Evolutionary conservation across 2,329 filamentous ascomycete species (phyloP).

Genomic region (Xylariaceae sp.): DNA sequence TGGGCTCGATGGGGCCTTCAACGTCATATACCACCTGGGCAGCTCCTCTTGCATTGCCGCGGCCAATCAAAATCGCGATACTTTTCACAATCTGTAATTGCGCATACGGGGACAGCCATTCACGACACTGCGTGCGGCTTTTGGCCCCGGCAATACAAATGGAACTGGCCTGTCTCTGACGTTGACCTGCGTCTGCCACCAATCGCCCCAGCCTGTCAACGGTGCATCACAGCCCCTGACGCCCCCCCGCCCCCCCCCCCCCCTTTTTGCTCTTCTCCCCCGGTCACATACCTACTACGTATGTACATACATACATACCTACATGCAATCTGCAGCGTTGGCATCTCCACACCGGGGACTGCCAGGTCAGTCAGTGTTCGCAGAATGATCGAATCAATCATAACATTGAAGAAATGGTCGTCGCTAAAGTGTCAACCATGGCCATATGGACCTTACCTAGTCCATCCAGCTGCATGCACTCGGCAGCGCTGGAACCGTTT

Average conservation of each 20-base stretch:
- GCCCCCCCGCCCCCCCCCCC: no score
- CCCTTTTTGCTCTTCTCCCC: no score
- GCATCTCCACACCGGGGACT: not conserved
- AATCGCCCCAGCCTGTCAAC: not conserved
- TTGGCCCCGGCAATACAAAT: not conserved
- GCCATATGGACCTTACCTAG: no score
- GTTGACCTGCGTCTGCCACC: not conserved
- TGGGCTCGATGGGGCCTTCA: not conserved
- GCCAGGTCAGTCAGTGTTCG: not conserved
- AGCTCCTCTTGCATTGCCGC: not conserved
- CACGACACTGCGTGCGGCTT: not conserved
- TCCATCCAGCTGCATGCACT: not conserved
- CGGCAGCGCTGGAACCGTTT: not conserved
- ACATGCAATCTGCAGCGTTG: not conserved
- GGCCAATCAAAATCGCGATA: not conserved
- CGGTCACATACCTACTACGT: no score
- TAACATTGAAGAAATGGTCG: no score
- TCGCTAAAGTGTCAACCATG: no score
- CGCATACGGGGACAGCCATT: not conserved
- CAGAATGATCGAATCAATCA: not conserved
- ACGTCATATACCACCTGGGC: not conserved
- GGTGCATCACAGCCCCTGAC: not conserved
- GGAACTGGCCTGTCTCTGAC: not conserved
- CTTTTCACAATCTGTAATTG: no score
- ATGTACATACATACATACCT: not conserved